Base-by-base conservation (phyloP, 176 grass and related monocot genomes). In the Cenchrus americanus region DNA sequence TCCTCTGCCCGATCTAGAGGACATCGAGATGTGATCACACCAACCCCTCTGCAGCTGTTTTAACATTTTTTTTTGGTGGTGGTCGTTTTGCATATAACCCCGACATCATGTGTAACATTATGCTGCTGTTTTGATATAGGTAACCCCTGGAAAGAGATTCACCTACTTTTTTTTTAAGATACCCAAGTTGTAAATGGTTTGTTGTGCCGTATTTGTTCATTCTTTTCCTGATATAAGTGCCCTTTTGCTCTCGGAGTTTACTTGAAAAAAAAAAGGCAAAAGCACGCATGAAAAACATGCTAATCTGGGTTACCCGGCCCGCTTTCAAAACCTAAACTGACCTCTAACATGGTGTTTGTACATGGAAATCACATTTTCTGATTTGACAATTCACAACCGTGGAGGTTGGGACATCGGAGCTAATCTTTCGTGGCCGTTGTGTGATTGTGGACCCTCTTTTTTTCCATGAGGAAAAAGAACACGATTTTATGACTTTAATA, bases 21-120 rank as follows among this genome's bases (percentile, higher is more conserved):
- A 99, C 88, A 89, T 99, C 4, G 97, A 99, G 74, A 94, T 96
- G 91, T 94, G 94, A 94, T 57, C 3, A 64, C 43, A 74, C 52
- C 46, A 72, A 69, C 24, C 51, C 41, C 67, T 60, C 67, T 0
- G 10, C 30, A 64, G 64, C 21, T 69, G 19, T n/a, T n/a, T 71
- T 76, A 48, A 47, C 47, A 27, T 18, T 82, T 18, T 62, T 22
- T 12, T 15, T 2, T 9, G n/a, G n/a, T 12, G 15, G 12, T 22
- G 42, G 30, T 55, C 27, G 69, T 61, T 59, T 74, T 43, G 34
- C 68, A 68, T 84, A 79, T 44, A 48, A 83, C 54, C 34, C 34
- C 5, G 15, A 4, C 75, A 73, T 37, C 78, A 86, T 86, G 66
- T 80, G 42, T 82, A 78, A 66, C 55, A 14, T 53, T 73, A 59